Percentiles rank a stretch among this genome's conserved stretches.
Conservation (phyloP, 805 yeast genomes). For the Sungouiella blattae region DNA sequence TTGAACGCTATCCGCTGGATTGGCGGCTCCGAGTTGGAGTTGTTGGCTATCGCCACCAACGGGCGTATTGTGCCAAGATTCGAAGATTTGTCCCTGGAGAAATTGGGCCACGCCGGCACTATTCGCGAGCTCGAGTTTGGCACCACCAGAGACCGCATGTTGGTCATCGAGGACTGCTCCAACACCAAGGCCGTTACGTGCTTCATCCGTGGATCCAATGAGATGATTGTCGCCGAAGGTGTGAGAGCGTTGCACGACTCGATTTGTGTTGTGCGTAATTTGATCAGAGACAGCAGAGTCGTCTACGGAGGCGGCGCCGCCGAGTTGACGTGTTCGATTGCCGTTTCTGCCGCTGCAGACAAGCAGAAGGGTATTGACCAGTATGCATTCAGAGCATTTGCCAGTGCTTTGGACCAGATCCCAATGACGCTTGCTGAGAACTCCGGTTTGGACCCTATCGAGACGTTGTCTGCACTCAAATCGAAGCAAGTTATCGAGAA, state of each 20-base stretch:
- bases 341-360: conserved; percentile 89
- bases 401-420: conserved; percentile 84
- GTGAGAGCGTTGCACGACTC: conserved; percentile 96
- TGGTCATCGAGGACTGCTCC: conserved; percentile 86
- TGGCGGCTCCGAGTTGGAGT: conserved; percentile 94
- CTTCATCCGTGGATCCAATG: conserved; percentile 91
- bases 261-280: conserved; percentile 93
- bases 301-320: conserved; percentile 99
- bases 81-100: conserved; percentile 79
- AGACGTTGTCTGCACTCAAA: conserved; percentile 78
- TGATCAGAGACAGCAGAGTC: conserved; percentile 85
- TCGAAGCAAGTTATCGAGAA: conserved; percentile 77
- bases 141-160: conserved; percentile 94
- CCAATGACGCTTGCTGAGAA: conserved; percentile 97
- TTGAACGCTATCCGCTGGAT: conserved; percentile 99
- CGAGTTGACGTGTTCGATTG: conserved; percentile 88
- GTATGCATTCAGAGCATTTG: conserved; percentile 94
- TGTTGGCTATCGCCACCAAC: conserved; percentile 94
- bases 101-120: conserved; percentile 83
- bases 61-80: conserved; percentile 97
- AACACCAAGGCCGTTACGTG: conserved; percentile 88
- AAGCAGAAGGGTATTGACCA: conserved; percentile 93
- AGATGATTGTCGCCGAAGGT: conserved; percentile 97
- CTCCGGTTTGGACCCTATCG: conserved; percentile 93
- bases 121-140: conserved; percentile 91